phyloP scores from a whole-genome alignment of 163 green algal genomes.

The Chloroidium sp. region DNA sequence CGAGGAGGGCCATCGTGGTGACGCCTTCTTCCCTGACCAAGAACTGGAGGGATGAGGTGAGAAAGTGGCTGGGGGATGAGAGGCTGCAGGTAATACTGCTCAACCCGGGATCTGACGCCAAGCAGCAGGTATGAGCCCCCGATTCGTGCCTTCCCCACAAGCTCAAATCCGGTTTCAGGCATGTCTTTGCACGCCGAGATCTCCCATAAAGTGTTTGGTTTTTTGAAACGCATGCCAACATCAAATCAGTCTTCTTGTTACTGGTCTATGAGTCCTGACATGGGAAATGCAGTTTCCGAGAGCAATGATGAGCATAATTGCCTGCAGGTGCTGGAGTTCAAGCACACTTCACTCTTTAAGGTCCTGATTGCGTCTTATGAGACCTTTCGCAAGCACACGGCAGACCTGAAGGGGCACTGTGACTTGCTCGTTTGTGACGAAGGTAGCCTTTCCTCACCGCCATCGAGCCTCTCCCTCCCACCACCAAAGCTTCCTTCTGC shows the following conservation, averaged over 20 bases:
- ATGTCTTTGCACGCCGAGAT: too few species aligned
- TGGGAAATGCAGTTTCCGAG: too few species aligned
- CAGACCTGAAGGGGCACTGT: constrained; percentile 35
- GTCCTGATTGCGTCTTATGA: constrained; percentile 64
- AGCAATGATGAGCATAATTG: not conserved
- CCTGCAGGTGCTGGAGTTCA: constrained; percentile 41
- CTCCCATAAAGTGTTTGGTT: too few species aligned
- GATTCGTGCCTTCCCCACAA: too few species aligned
- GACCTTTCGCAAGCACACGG: constrained; percentile 54
- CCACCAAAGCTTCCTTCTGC: too few species aligned
- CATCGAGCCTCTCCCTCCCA: too few species aligned
- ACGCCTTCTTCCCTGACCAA: constrained; percentile 63
- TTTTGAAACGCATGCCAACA: too few species aligned
- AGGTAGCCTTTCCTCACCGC: not conserved
- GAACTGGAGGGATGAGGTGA: constrained; percentile 67
- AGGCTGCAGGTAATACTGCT: constrained; percentile 51
- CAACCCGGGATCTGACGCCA: constrained; percentile 27
- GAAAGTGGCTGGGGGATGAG: constrained; percentile 84
- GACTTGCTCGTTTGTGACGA: constrained; percentile 78
- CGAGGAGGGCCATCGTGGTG: constrained; percentile 65
- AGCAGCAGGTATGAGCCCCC: not conserved
- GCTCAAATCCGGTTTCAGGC: too few species aligned
- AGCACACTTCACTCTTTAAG: constrained; percentile 12
- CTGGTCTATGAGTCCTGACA: too few species aligned
- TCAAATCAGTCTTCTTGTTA: too few species aligned